Evolutionary conservation across 495 filamentous ascomycete species (phyloP), one percentile per base, ranked within the genome.

Genomic region (Friedmanniomyces simplex): DNA sequence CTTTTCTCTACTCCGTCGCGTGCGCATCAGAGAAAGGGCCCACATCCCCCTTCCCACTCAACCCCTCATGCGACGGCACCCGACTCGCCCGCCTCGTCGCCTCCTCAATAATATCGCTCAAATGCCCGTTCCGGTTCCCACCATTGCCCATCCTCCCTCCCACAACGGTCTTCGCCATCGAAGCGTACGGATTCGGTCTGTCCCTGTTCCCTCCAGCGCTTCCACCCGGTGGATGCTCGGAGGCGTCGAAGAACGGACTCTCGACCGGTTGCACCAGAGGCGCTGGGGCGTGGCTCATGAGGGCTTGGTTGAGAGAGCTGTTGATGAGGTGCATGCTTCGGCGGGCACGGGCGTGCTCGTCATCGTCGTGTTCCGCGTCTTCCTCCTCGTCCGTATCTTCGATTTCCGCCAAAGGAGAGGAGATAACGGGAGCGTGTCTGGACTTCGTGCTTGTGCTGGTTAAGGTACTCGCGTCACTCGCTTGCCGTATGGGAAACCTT

Each of bases 71-170:
- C 7, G 26, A 60, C 0, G 61, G 59, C 32, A 63, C 56, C 26
- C 56, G 22, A 47, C 66, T 70, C 13, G 61, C 66, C 16, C 68
- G 43, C 49, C 63, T 66, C 7, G 64, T 67, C 11, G 65, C 66
- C 58, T 73, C 69, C 47, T 73, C 71, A 14, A 62, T 62, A 26
- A 71, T 66, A 5, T 68, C 67, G 42, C 53, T 66, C 57, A 65
- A 64, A 36, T 21, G 49, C 20, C 21, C 28, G 28, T 32, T 32
- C 28, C 28, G 4, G 28, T 10, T 32, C 28, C 28, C 36, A 12
- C 5, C 51, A 56, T 37, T 34, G 25, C 22, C 53, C 26, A 25
- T 22, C n/a, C 60, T 54, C 14, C 50, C 28, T 20, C 21, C 52
- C 41, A 62, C 66, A 30, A 59, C 45, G 25, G 46, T 48, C 12